These are phyloP conservation scores for Trichoderma endophyticum DNA, from an alignment of 2,329 filamentous ascomycete genomes.

Conservation along the genomic window DNA sequence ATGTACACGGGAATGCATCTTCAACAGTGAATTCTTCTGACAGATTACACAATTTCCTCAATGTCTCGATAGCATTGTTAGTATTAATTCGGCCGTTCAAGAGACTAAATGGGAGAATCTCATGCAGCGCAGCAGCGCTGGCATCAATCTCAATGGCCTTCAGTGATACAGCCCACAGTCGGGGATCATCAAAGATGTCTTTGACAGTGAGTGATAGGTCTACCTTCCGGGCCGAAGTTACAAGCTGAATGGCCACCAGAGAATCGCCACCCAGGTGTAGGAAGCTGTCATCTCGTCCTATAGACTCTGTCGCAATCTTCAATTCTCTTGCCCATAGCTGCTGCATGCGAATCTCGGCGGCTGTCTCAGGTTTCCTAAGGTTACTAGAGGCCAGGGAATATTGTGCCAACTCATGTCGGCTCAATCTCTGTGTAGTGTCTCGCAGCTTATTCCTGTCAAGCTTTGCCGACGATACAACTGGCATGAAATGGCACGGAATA, in stretches of 20 bases:
- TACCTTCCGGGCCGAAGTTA: neutral
- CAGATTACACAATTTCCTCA: neutral
- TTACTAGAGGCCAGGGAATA: neutral
- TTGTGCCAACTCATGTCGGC: neutral
- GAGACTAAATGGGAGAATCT: neutral
- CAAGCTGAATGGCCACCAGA: constrained; percentile 25
- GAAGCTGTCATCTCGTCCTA: constrained; percentile 31
- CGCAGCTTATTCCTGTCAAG: neutral
- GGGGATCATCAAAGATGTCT: constrained; percentile 21
- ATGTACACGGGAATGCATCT: constrained; percentile 34
- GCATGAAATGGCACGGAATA: neutral
- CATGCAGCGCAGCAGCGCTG: too few relatives aligned
- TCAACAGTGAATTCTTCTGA: constrained; percentile 10
- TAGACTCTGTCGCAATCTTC: constrained; percentile 18
- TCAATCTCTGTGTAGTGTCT: neutral
- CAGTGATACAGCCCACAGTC: neutral
- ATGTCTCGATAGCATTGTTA: neutral
- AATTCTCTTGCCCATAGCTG: constrained; percentile 5
- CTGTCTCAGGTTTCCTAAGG: neutral
- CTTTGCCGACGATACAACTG: neutral
- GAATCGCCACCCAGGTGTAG: constrained; percentile 30
- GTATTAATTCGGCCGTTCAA: neutral
- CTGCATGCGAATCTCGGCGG: constrained; percentile 6
- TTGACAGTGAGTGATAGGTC: constrained; percentile 1
- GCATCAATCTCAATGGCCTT: neutral